phyloP scores from a whole-genome alignment of 2,329 filamentous ascomycete genomes.

The Cryphonectria radicalis region DNA sequence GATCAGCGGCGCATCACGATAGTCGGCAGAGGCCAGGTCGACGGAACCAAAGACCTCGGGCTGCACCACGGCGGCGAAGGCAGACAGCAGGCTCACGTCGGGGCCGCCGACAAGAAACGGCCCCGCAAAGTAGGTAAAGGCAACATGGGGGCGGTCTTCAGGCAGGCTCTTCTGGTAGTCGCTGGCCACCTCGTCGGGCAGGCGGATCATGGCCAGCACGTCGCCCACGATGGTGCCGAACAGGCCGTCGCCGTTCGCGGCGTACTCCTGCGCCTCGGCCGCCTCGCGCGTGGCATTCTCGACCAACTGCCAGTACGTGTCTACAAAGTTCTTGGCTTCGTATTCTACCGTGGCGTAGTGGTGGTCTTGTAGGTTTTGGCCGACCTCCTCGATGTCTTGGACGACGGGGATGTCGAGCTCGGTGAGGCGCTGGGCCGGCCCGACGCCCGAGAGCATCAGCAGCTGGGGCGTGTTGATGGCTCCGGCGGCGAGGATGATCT shows the following conservation, averaged over 20 bases:
- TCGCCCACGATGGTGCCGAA: not conserved
- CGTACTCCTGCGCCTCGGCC: not conserved
- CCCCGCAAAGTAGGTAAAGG: conserved; percentile 1
- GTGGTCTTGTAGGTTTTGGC: not conserved
- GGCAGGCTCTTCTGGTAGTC: conserved; percentile 16
- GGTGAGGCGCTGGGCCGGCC: not conserved
- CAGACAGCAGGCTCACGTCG: not conserved
- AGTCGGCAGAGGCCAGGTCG: not conserved
- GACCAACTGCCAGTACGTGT: not conserved
- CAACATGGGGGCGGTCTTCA: conserved; percentile 11
- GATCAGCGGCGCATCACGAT: not conserved
- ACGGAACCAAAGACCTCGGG: not conserved
- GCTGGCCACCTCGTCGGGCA: not conserved
- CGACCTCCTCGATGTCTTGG: not conserved
- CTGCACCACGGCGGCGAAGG: not conserved
- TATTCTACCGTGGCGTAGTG: not conserved
- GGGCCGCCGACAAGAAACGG: not conserved
- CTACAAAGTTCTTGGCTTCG: not conserved
- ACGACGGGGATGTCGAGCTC: not conserved
- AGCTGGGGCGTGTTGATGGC: not conserved
- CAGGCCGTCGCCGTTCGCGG: not conserved
- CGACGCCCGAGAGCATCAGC: not conserved
- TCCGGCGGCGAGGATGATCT: not conserved
- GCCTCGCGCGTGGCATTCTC: not conserved
- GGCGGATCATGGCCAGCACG: not conserved